Conservation (phyloP, 129 eudicot genomes). For the Silybum marianum region DNA sequence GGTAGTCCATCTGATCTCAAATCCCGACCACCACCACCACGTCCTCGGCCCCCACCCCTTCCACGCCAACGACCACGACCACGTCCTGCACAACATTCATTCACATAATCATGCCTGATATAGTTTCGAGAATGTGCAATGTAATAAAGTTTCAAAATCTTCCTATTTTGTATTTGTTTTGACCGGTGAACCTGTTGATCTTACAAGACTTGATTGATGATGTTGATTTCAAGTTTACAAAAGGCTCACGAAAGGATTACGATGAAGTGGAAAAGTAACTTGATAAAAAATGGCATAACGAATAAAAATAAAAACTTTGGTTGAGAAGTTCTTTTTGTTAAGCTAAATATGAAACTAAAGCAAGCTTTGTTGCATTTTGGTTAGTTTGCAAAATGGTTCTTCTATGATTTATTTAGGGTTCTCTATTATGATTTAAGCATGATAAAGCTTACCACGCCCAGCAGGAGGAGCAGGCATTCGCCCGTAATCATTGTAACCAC, state of each 20-base stretch:
- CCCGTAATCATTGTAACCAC: constrained; percentile 27
- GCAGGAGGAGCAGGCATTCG: constrained; percentile 40
- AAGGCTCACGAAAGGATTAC: background rate
- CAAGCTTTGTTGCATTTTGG: background rate
- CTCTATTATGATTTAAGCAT: background rate
- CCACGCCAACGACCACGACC: constrained; percentile 36
- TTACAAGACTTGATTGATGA: background rate
- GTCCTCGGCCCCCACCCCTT: constrained; percentile 33
- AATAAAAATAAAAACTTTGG: background rate
- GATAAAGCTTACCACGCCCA: constrained; percentile 36
- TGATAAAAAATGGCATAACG: background rate
- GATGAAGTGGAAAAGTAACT: no score
- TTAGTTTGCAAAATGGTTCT: background rate
- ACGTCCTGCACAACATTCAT: constrained; percentile 10
- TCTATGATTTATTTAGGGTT: background rate
- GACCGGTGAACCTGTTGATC: no score
- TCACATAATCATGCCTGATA: background rate
- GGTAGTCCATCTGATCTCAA: constrained; percentile 47
- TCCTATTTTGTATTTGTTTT: no score
- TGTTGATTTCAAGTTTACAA: background rate
- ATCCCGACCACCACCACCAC: constrained; percentile 45
- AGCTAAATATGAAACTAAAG: background rate
- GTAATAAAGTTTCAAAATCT: no score
- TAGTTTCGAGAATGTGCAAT: background rate
- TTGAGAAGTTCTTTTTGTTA: background rate